phyloP scores from a whole-genome alignment of 83 land plant species.

The Diphasiastrum complanatum region DNA sequence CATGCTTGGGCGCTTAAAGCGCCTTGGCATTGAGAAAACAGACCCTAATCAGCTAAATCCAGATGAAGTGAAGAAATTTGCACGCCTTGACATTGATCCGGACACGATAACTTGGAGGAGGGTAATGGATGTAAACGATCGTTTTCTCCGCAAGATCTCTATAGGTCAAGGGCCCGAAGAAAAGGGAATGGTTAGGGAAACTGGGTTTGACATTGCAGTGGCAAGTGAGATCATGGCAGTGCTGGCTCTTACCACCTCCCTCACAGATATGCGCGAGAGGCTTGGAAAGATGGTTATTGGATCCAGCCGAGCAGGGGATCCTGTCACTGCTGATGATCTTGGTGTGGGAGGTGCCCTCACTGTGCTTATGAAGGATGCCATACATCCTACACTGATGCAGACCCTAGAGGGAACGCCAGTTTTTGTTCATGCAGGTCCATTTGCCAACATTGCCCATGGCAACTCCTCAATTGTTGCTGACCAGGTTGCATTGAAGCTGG shows the following conservation, averaged over 20 bases:
- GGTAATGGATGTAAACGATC: constrained; percentile 96
- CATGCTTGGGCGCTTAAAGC: constrained; percentile 72
- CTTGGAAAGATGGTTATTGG: constrained; percentile 94
- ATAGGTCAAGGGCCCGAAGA: constrained; percentile 95
- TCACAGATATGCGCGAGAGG: constrained; percentile 89
- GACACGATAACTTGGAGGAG: constrained; percentile 87
- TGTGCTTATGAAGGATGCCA: constrained; percentile 95
- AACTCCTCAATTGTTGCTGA: constrained; percentile 97
- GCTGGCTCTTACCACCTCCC: constrained; percentile 88
- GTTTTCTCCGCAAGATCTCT: constrained; percentile 81
- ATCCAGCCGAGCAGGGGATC: constrained; percentile 84
- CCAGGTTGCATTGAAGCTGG: constrained; percentile 90
- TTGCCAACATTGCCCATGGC: constrained; percentile 98
- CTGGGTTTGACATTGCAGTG: constrained; percentile 91
- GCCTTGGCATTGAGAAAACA: constrained; percentile 71
- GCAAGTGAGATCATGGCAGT: constrained; percentile 99
- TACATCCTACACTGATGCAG: constrained; percentile 93
- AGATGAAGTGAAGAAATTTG: constrained; percentile 64
- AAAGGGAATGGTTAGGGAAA: constrained; percentile 89
- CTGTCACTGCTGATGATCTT: constrained; percentile 91
- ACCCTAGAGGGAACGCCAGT: constrained; percentile 97
- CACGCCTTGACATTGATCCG: constrained; percentile 77
- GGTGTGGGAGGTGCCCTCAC: constrained; percentile 98
- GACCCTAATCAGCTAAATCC: constrained; percentile 77
- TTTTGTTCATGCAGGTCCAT: constrained; percentile 97